These are phyloP conservation scores for Tuber indicum DNA, from an alignment of 495 filamentous ascomycete genomes.

Conservation along the genomic window DNA sequence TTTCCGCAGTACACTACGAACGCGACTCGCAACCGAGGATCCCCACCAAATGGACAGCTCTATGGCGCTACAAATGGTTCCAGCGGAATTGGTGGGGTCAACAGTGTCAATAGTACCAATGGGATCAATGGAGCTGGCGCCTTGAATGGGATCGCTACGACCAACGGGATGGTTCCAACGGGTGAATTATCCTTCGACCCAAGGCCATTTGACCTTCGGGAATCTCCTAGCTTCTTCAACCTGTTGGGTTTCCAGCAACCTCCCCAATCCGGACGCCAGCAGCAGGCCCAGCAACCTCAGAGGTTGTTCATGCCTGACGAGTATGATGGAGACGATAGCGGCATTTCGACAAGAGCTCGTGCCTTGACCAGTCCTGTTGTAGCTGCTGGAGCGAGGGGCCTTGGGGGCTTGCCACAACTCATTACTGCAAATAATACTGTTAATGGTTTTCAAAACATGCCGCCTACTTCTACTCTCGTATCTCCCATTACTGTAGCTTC, in stretches of 20 bases:
- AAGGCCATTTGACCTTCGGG: neutral
- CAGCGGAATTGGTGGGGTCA: constrained; percentile 6
- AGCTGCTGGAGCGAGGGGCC: constrained; percentile 15
- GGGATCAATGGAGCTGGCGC: constrained; percentile 22
- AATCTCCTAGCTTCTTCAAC: neutral
- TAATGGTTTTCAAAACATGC: constrained; percentile 19
- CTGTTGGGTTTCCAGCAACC: constrained; percentile 1
- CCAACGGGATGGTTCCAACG: constrained; percentile 22
- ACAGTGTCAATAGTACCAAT: constrained; percentile 9
- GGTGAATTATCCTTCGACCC: constrained; percentile 21
- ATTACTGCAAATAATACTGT: constrained; percentile 28
- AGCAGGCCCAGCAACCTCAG: constrained; percentile 26
- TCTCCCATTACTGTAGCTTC: constrained; percentile 31
- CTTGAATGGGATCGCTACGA: constrained; percentile 20
- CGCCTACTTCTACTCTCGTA: neutral
- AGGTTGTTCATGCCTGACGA: constrained; percentile 24
- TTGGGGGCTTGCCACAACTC: constrained; percentile 32
- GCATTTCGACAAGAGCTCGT: constrained; percentile 23
- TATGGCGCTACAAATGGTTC: neutral
- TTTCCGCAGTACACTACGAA: constrained; percentile 1
- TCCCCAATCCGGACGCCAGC: constrained; percentile 6
- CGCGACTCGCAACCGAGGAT: neutral
- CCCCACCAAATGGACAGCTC: neutral
- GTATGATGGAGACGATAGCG: constrained; percentile 29
- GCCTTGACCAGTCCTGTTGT: constrained; percentile 29